A percentile compares a stretch with the other conserved stretches of the same genome.
Evolutionary conservation across 768 basidiomycete genomes (phyloP).

Genomic region (Mycena leptocephala): DNA sequence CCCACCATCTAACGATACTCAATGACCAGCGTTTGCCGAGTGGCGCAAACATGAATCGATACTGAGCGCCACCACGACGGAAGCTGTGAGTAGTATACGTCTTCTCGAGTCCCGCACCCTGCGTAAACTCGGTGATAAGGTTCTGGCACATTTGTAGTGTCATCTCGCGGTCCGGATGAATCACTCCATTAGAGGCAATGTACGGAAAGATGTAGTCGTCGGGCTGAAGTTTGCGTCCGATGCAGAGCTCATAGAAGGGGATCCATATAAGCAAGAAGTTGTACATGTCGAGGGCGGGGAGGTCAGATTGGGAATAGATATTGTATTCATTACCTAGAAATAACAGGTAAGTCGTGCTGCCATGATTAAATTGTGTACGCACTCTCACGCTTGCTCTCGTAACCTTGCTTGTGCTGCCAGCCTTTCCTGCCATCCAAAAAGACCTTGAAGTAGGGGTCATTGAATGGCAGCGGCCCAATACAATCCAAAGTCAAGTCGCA

Average conservation of each 20-base stretch:
- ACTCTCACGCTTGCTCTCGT: conserved; percentile 37
- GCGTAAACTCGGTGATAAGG: too few relatives aligned
- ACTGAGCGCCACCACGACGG: too few relatives aligned
- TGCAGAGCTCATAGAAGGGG: conserved; percentile 32
- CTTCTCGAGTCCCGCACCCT: too few relatives aligned
- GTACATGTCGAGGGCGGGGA: conserved; percentile 47
- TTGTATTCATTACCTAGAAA: conserved; percentile 46
- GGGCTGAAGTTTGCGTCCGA: conserved; percentile 36
- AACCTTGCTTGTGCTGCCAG: conserved; percentile 46
- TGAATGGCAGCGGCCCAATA: conserved; percentile 36
- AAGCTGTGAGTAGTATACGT: too few relatives aligned
- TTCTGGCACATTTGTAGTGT: conserved; percentile 47
- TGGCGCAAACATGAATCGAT: too few relatives aligned
- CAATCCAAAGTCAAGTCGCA: conserved; percentile 39
- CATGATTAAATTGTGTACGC: conserved; percentile 2
- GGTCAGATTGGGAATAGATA: conserved; percentile 50
- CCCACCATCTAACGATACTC: too few relatives aligned
- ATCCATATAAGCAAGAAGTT: conserved; percentile 44
- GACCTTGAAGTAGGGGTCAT: conserved; percentile 37
- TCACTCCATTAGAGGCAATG: conserved; percentile 44
- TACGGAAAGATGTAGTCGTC: conserved; percentile 55
- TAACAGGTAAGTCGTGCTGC: not conserved
- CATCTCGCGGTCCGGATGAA: conserved; percentile 42
- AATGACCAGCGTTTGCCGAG: too few relatives aligned
- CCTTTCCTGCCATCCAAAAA: conserved; percentile 45